Percentiles rank a stretch among this genome's conserved stretches.
Conservation (phyloP, 2,329 filamentous ascomycete species). For the Sclerotinia spermophila region DNA sequence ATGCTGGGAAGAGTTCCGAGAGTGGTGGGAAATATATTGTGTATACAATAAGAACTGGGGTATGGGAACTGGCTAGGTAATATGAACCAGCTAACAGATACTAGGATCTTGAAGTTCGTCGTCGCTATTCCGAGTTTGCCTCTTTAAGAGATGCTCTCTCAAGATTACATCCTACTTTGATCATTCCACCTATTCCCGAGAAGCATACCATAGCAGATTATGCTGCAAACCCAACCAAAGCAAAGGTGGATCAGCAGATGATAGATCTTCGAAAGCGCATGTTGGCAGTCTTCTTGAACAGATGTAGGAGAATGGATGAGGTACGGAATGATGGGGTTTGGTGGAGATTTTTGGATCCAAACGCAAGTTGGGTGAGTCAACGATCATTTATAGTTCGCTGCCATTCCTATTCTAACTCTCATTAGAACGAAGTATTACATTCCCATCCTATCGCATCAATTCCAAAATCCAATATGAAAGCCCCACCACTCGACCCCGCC, state of each 20-base stretch:
- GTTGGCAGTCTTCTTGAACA: constrained; percentile 91
- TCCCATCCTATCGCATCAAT: constrained; percentile 87
- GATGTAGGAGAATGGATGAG: constrained; percentile 88
- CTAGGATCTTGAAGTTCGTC: constrained; percentile 89
- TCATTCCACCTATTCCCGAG: constrained; percentile 95
- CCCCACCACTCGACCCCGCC: constrained; percentile 91
- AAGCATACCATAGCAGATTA: constrained; percentile 99
- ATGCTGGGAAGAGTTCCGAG: constrained; percentile 92
- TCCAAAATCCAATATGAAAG: constrained; percentile 90
- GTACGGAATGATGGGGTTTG: constrained; percentile 91
- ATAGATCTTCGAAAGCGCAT: constrained; percentile 97
- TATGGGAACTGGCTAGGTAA: constrained; percentile 42
- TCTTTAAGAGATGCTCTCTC: constrained; percentile 86
- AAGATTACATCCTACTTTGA: constrained; percentile 87
- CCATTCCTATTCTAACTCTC: constrained; percentile 24
- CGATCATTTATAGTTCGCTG: not conserved
- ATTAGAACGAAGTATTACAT: constrained; percentile 86
- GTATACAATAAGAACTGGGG: constrained; percentile 93
- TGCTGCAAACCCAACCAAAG: constrained; percentile 94
- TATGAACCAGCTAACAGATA: constrained; percentile 23
- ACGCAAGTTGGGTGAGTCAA: constrained; percentile 88
- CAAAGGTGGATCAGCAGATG: constrained; percentile 94
- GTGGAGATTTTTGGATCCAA: constrained; percentile 97
- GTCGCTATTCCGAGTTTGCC: constrained; percentile 94
- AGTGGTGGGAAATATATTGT: constrained; percentile 92